Evolutionary conservation across 2,329 filamentous ascomycete genomes (phyloP).

Genomic region (Emmonsiellopsis sp.): DNA sequence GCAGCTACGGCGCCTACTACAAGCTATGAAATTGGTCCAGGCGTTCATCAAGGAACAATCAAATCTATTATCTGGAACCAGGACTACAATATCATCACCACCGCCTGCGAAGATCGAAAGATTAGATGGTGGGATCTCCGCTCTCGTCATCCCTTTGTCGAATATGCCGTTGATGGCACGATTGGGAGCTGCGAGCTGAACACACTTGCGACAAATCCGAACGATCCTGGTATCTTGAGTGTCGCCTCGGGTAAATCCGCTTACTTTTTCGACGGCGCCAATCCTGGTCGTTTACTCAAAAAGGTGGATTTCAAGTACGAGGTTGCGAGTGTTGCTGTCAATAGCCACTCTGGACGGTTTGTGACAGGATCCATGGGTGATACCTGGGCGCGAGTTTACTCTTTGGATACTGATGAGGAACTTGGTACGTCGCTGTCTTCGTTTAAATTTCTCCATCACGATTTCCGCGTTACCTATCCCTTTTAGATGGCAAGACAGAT

Average conservation of each 20-base stretch:
- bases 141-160: slow-evolving; percentile 61
- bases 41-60: slow-evolving; percentile 77
- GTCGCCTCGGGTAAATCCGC: slow-evolving; percentile 91
- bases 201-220: slow-evolving; percentile 50
- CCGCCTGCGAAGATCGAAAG: slow-evolving; percentile 80
- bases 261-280: slow-evolving; percentile 77
- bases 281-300: slow-evolving; percentile 64
- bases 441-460: neutral
- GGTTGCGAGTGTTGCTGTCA: slow-evolving; percentile 81
- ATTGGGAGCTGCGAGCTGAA: slow-evolving; percentile 92
- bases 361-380: slow-evolving; percentile 86
- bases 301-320: slow-evolving; percentile 71
- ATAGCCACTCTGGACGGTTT: slow-evolving; percentile 69
- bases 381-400: slow-evolving; percentile 93
- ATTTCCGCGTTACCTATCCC: neutral
- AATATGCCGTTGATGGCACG: slow-evolving; percentile 69
- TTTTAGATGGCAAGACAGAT: neutral
- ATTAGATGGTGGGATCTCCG: slow-evolving; percentile 92
- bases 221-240: slow-evolving; percentile 64
- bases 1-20: slow-evolving; percentile 48
- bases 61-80: slow-evolving; percentile 94
- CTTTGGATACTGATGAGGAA: slow-evolving; percentile 74
- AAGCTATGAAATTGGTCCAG: slow-evolving; percentile 78
- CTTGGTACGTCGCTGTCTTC: slow-evolving; percentile 44
- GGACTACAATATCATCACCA: slow-evolving; percentile 80